These are phyloP conservation scores for Alternaria novae-zelandiae DNA, from an alignment of 2,329 filamentous ascomycete species.

Conservation along the genomic window DNA sequence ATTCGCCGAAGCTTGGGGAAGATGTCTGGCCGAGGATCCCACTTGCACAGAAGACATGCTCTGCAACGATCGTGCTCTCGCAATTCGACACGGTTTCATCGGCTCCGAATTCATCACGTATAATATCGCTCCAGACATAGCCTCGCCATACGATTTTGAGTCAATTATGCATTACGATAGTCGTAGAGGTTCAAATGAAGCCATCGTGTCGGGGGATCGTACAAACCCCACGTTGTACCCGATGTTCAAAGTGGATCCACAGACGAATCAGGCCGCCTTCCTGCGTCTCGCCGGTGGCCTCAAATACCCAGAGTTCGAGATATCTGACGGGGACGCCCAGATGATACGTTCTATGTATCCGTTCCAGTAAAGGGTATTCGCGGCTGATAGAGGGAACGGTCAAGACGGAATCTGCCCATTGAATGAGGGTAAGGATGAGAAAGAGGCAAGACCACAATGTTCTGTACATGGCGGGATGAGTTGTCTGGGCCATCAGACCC, in stretches of 20 bases:
- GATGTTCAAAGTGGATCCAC: background rate
- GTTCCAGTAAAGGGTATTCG: background rate
- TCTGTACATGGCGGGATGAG: too few relatives aligned
- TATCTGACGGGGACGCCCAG: background rate
- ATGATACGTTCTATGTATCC: background rate
- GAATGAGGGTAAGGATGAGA: too few relatives aligned
- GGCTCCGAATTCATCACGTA: background rate
- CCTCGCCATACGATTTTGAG: background rate
- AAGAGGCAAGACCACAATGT: too few relatives aligned
- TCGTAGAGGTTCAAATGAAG: background rate
- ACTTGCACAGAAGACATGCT: background rate
- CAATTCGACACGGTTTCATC: background rate
- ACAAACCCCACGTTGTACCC: background rate
- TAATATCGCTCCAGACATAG: background rate
- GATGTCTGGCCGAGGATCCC: background rate
- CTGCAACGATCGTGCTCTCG: background rate
- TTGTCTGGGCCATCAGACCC: too few relatives aligned
- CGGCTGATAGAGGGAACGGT: background rate
- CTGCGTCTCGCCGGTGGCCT: too few relatives aligned
- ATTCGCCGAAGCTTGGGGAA: background rate
- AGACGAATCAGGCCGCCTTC: too few relatives aligned
- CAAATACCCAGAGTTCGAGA: too few relatives aligned
- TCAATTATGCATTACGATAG: background rate
- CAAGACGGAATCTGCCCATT: too few relatives aligned
- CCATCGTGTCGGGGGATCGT: background rate